These are phyloP conservation scores for Avena atlantica DNA, from an alignment of 176 grass and related monocot genomes.

Conservation along the genomic window DNA sequence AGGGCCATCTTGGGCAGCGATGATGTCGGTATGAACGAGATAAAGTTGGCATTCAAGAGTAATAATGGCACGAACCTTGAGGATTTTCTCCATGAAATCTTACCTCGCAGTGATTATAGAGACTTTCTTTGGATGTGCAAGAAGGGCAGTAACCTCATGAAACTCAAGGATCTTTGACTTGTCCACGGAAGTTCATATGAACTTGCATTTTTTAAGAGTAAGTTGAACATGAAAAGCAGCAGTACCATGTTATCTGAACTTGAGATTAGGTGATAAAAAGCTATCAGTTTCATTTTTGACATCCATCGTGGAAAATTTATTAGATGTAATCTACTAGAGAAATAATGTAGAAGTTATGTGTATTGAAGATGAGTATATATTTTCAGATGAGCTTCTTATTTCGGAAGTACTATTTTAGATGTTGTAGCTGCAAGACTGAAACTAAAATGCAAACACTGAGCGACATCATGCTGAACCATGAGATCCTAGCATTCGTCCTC, in stretches of 20 bases:
- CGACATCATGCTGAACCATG: constrained; percentile 66
- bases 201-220: constrained; percentile 33
- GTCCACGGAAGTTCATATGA: constrained; percentile 16
- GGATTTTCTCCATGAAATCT: constrained; percentile 68
- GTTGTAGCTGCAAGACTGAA: constrained; percentile 56
- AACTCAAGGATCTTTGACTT: not conserved
- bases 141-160: constrained; percentile 38
- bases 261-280: constrained; percentile 24
- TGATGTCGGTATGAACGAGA: constrained; percentile 64
- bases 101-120: constrained; percentile 70
- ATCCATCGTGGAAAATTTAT: not conserved
- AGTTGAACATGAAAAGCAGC: constrained; percentile 33
- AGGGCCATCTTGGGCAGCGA: constrained; percentile 77
- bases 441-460: constrained; percentile 69
- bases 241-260: constrained; percentile 34
- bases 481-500: constrained; percentile 66
- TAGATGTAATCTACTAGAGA: constrained; percentile 18
- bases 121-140: constrained; percentile 78
- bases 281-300: constrained; percentile 20
- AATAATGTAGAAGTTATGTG: not conserved
- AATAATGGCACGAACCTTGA: constrained; percentile 60
- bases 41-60: constrained; percentile 66
- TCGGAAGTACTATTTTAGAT: constrained; percentile 66
- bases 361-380: constrained; percentile 35
- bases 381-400: constrained; percentile 41